Conservation (phyloP, 2,329 filamentous ascomycete species). For the Colletotrichum karsti region DNA sequence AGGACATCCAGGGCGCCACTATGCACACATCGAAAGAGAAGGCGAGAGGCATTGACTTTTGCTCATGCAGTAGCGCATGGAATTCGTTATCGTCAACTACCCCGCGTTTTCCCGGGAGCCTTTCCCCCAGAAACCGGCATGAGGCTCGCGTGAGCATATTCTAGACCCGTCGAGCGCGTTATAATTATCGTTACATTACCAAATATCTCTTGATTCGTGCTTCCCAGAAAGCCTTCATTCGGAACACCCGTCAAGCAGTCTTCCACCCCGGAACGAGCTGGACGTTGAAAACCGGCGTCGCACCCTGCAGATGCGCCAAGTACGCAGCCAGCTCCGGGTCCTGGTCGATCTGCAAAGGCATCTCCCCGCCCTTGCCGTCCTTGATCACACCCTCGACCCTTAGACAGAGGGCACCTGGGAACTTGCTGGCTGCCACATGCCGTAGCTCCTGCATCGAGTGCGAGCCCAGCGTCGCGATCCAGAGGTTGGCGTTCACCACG, state of each 20-base stretch:
- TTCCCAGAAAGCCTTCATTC: neutral
- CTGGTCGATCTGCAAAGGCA: conserved; percentile 71
- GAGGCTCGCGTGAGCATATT: neutral
- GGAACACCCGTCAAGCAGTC: neutral
- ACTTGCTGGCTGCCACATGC: conserved; percentile 67
- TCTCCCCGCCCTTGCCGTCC: conserved; percentile 66
- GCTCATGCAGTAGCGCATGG: neutral
- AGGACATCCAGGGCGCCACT: neutral
- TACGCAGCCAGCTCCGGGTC: conserved; percentile 79
- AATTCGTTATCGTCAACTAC: neutral
- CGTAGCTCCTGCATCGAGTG: conserved; percentile 69
- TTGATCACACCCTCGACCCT: conserved; percentile 74
- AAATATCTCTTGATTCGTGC: neutral
- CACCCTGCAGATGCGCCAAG: conserved; percentile 67
- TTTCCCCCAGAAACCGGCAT: neutral
- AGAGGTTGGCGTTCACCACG: conserved; percentile 60
- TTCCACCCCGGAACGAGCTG: conserved; percentile 40
- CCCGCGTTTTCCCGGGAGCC: neutral
- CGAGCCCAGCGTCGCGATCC: conserved; percentile 70
- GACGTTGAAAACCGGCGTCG: conserved; percentile 53
- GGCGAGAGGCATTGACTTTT: neutral
- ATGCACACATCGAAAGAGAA: neutral
- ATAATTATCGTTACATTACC: neutral
- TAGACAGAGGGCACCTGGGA: conserved; percentile 65
- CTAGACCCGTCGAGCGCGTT: neutral